Evolutionary conservation across 2,329 filamentous ascomycete genomes (phyloP).

Genomic region (Endothia cerciana): DNA sequence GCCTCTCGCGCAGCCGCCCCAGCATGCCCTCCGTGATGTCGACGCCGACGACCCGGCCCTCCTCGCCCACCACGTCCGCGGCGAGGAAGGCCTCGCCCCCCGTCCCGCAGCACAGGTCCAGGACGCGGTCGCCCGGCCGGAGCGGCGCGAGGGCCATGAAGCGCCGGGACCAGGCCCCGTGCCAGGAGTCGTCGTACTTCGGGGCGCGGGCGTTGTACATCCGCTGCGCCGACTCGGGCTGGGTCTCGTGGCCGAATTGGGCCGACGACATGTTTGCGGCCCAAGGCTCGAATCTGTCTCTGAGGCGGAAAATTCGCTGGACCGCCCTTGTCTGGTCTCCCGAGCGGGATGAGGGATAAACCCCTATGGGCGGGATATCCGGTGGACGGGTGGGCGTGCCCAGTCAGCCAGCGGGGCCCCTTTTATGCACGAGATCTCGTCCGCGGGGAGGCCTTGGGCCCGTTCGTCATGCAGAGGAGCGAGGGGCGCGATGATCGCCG

Average conservation of each 20-base stretch:
- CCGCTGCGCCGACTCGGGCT: conserved; percentile 34
- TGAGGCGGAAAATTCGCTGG: too few species aligned
- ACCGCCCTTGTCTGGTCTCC: too few species aligned
- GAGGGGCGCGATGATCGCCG: background rate
- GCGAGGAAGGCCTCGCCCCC: conserved; percentile 39
- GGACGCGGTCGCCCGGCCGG: conserved; percentile 35
- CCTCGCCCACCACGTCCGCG: conserved; percentile 34
- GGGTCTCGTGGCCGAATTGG: conserved; percentile 30
- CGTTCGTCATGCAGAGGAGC: background rate
- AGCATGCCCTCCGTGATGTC: conserved; percentile 41
- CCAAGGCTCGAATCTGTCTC: too few species aligned
- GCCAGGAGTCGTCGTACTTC: conserved; percentile 41
- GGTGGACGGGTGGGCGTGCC: too few species aligned
- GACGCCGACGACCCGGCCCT: conserved; percentile 38
- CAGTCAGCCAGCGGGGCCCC: too few species aligned
- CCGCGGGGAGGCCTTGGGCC: background rate
- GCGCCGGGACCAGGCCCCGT: conserved; percentile 38
- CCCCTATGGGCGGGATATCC: too few species aligned
- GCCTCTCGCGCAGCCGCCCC: conserved; percentile 34
- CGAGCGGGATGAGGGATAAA: too few species aligned
- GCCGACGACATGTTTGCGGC: conserved; percentile 9
- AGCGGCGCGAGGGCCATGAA: conserved; percentile 37
- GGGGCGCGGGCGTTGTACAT: conserved; percentile 40
- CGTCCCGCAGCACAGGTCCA: conserved; percentile 42
- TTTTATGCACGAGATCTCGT: background rate